These are phyloP conservation scores for Annulohypoxylon truncatum DNA, from an alignment of 2,329 filamentous ascomycete genomes.

Conservation along the genomic window DNA sequence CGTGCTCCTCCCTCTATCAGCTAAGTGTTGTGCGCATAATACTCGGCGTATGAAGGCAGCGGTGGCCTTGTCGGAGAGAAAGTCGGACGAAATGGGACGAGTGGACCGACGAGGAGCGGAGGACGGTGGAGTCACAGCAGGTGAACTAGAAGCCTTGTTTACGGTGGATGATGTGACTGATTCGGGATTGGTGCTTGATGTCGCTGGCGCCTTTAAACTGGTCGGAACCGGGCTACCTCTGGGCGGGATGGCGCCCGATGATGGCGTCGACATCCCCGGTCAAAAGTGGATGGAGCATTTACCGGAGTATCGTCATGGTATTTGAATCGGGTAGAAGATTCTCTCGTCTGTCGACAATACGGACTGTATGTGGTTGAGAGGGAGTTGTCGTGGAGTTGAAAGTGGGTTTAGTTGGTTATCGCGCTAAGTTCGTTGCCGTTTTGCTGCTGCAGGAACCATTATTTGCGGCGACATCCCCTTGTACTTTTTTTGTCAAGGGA, in stretches of 20 bases:
- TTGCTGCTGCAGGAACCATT: slow-evolving; percentile 29
- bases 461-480: slow-evolving; percentile 25
- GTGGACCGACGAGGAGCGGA: slow-evolving; percentile 48
- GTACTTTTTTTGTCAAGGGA: slow-evolving; percentile 2
- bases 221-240: slow-evolving; percentile 37
- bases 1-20: slow-evolving; percentile 65
- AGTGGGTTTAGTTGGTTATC: slow-evolving; percentile 24
- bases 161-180: slow-evolving; percentile 36
- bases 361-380: neutral
- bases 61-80: slow-evolving; percentile 82
- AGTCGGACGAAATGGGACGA: slow-evolving; percentile 57
- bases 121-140: slow-evolving; percentile 46
- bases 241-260: slow-evolving; percentile 39
- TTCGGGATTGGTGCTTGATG: slow-evolving; percentile 46
- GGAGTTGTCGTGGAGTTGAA: slow-evolving; percentile 11
- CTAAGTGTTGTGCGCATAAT: slow-evolving; percentile 78
- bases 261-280: slow-evolving; percentile 46
- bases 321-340: neutral
- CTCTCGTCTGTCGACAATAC: slow-evolving; percentile 7
- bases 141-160: slow-evolving; percentile 26
- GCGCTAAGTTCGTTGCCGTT: slow-evolving; percentile 22
- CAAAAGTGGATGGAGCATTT: slow-evolving; percentile 18
- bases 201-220: slow-evolving; percentile 43
- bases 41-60: slow-evolving; percentile 82
- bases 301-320: slow-evolving; percentile 20